Conservation (phyloP, 2,329 filamentous ascomycete genomes). For the Penicillium verrucosum region DNA sequence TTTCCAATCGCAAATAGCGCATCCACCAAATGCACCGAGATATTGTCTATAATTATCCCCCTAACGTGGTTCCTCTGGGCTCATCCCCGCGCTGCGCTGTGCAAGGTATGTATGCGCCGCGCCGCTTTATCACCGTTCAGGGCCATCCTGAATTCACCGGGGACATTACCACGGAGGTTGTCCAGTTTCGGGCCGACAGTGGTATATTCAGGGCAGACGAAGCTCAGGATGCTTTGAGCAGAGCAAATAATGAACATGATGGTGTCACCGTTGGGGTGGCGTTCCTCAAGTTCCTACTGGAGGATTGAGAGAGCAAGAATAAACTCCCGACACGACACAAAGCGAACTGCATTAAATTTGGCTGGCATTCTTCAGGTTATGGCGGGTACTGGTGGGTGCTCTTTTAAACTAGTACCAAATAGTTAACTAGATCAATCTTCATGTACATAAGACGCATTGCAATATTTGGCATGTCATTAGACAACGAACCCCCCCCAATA, state of each 20-base stretch:
- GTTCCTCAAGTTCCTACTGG: conserved; percentile 73
- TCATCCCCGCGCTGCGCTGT: conserved; percentile 65
- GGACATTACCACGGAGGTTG: conserved; percentile 66
- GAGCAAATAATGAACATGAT: conserved; percentile 69
- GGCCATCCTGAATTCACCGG: conserved; percentile 81
- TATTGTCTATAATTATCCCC: conserved; percentile 63
- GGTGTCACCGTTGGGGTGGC: conserved; percentile 70
- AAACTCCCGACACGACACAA: background rate
- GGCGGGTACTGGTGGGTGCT: background rate
- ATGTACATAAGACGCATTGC: background rate
- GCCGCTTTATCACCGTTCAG: conserved; percentile 70
- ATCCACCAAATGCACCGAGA: conserved; percentile 87
- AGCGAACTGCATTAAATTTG: background rate
- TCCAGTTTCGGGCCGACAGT: conserved; percentile 60
- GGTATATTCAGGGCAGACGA: conserved; percentile 69
- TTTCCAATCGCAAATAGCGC: conserved; percentile 19
- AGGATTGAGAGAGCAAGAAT: conserved; percentile 35
- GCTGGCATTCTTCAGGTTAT: background rate
- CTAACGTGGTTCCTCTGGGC: conserved; percentile 61
- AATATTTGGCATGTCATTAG: background rate
- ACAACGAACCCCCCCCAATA: background rate
- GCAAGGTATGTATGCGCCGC: conserved; percentile 73
- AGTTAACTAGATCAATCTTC: background rate
- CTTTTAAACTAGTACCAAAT: background rate
- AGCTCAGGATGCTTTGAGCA: conserved; percentile 64